Conservation (phyloP, 495 filamentous ascomycete species). For the Penicillium canescens region DNA sequence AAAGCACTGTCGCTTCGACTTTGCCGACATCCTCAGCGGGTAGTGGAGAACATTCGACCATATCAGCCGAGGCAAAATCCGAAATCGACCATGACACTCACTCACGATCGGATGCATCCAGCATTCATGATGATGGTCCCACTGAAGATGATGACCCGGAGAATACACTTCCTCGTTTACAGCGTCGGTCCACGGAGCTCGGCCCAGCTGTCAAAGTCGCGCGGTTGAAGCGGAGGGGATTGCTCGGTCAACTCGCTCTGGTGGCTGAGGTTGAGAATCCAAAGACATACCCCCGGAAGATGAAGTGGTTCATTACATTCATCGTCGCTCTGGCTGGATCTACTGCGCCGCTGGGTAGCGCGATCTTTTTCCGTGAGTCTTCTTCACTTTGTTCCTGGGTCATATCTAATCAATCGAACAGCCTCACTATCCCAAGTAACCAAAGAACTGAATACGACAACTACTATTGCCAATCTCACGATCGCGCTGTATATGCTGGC, state of each 20-base stretch:
- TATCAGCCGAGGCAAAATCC: neutral
- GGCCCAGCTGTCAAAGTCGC: constrained; percentile 52
- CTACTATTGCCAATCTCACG: constrained; percentile 78
- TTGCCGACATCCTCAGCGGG: neutral
- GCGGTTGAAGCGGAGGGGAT: constrained; percentile 66
- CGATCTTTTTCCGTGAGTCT: constrained; percentile 80
- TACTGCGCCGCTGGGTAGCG: constrained; percentile 80
- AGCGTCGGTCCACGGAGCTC: constrained; percentile 24
- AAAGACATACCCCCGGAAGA: constrained; percentile 65
- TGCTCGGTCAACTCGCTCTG: constrained; percentile 70
- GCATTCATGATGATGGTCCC: neutral
- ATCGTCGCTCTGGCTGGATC: constrained; percentile 74
- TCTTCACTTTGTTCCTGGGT: neutral
- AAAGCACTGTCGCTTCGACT: neutral
- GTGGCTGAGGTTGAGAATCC: constrained; percentile 83
- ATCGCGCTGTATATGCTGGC: constrained; percentile 87
- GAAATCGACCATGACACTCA: constrained; percentile 10
- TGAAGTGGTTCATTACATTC: constrained; percentile 85
- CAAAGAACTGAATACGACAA: constrained; percentile 59
- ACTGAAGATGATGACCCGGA: constrained; percentile 23
- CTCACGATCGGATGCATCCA: constrained; percentile 14
- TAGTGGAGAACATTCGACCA: constrained; percentile 3
- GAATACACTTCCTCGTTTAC: constrained; percentile 2
- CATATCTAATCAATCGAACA: constrained; percentile 22
- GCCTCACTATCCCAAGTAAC: constrained; percentile 74